These are phyloP conservation scores for Alternaria hordeiaustralica DNA, from an alignment of 2,329 filamentous ascomycete genomes.

Conservation along the genomic window DNA sequence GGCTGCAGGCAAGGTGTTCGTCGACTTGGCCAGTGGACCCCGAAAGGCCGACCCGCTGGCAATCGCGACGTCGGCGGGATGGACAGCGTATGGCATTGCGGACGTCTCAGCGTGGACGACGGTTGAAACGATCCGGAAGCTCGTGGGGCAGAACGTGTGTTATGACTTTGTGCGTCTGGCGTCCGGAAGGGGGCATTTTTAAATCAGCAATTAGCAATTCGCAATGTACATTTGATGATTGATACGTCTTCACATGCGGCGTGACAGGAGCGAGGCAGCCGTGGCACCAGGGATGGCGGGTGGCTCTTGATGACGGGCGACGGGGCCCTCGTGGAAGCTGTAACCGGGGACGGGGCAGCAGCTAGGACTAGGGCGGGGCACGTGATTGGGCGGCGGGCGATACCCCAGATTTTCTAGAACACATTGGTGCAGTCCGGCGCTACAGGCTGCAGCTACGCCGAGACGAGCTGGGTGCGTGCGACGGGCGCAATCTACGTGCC, in stretches of 20 bases:
- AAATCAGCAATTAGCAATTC: slow-evolving; percentile 15
- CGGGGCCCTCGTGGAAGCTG: slow-evolving; percentile 20
- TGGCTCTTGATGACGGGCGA: slow-evolving; percentile 16
- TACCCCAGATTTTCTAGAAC: slow-evolving; percentile 44
- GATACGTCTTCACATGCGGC: neutral
- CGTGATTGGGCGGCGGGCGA: slow-evolving; percentile 33
- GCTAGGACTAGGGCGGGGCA: neutral
- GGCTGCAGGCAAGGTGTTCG: slow-evolving; percentile 70
- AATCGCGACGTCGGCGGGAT: slow-evolving; percentile 76
- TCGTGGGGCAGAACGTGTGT: slow-evolving; percentile 86
- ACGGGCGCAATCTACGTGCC: slow-evolving; percentile 33
- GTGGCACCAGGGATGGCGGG: slow-evolving; percentile 21
- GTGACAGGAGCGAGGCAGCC: slow-evolving; percentile 1
- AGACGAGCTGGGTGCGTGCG: slow-evolving; percentile 17
- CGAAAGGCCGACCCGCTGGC: slow-evolving; percentile 71
- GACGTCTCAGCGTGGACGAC: slow-evolving; percentile 86
- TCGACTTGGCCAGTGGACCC: slow-evolving; percentile 75
- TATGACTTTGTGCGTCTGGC: slow-evolving; percentile 86
- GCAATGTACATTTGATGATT: slow-evolving; percentile 1
- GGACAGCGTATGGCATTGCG: slow-evolving; percentile 78
- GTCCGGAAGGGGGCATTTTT: slow-evolving; percentile 63
- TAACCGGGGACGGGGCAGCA: slow-evolving; percentile 7
- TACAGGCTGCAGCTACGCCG: slow-evolving; percentile 21
- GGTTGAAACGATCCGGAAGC: slow-evolving; percentile 76
- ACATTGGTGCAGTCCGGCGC: slow-evolving; percentile 30